A percentile compares a stretch with the other conserved stretches of the same genome.
Evolutionary conservation across 1,284 basidiomycete species (phyloP).

Genomic region (Fomitopsis betulina): DNA sequence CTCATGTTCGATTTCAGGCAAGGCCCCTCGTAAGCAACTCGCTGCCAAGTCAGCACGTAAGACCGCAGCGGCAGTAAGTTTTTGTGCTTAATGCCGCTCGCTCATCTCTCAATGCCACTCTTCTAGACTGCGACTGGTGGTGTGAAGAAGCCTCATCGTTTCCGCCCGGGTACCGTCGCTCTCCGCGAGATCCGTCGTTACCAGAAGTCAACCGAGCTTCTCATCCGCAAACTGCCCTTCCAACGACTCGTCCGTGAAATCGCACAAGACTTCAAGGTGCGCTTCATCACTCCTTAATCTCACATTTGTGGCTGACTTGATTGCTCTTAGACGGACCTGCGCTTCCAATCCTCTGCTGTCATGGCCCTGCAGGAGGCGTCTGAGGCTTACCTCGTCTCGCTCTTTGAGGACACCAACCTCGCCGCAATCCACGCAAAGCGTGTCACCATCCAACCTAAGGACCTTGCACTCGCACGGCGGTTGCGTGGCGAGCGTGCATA

Average conservation of each 20-base stretch:
- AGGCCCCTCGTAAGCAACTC: constrained; percentile 67
- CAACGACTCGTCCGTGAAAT: constrained; percentile 75
- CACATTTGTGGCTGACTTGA: constrained; percentile 25
- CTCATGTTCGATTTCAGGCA: constrained; percentile 28
- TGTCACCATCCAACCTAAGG: constrained; percentile 73
- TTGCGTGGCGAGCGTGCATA: constrained; percentile 27
- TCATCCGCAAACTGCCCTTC: constrained; percentile 79
- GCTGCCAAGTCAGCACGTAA: constrained; percentile 57
- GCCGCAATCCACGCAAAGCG: constrained; percentile 75
- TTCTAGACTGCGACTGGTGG: constrained; percentile 51
- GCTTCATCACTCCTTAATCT: constrained; percentile 16
- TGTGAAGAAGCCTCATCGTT: constrained; percentile 78
- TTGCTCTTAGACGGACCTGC: constrained; percentile 60
- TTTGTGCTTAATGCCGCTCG: background rate
- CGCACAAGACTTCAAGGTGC: constrained; percentile 68
- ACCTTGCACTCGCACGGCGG: constrained; percentile 39
- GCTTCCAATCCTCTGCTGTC: constrained; percentile 75
- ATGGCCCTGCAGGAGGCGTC: constrained; percentile 75
- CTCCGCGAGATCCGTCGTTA: constrained; percentile 83
- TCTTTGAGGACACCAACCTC: constrained; percentile 72
- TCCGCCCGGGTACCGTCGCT: constrained; percentile 67
- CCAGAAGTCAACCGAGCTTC: constrained; percentile 79
- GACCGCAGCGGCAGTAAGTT: constrained; percentile 25
- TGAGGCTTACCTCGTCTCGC: constrained; percentile 75
- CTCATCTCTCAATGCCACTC: background rate